phyloP scores from a whole-genome alignment of 768 basidiomycete genomes.

The Suillus brevipes region DNA sequence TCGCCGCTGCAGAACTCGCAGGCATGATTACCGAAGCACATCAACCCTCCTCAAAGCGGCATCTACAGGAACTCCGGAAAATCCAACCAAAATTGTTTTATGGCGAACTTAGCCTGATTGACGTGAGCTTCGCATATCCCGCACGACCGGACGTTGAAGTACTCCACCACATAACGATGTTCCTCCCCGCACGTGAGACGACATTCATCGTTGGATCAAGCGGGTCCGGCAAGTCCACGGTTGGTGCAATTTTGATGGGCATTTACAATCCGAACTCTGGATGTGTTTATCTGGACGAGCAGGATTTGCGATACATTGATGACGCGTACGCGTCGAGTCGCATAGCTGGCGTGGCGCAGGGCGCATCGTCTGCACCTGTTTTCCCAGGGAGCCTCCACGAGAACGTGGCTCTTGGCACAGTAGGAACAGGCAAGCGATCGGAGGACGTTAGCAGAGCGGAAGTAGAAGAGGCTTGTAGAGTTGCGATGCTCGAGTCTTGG shows the following conservation, averaged over 20 bases:
- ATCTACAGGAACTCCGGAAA: constrained; percentile 46
- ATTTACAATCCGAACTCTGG: constrained; percentile 73
- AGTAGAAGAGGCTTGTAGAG: constrained; percentile 80
- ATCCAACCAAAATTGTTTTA: constrained; percentile 63
- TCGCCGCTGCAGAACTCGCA: constrained; percentile 29
- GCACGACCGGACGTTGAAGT: constrained; percentile 64
- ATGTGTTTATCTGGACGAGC: constrained; percentile 76
- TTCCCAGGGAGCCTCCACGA: constrained; percentile 82
- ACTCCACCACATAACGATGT: constrained; percentile 59
- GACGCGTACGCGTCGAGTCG: constrained; percentile 63
- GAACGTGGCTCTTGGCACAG: constrained; percentile 80
- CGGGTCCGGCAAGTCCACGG: constrained; percentile 76
- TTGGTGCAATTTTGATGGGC: constrained; percentile 63
- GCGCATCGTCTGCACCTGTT: constrained; percentile 55
- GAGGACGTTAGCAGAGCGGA: constrained; percentile 61
- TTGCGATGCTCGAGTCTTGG: constrained; percentile 87
- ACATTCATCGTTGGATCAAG: constrained; percentile 82
- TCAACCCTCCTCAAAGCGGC: constrained; percentile 14
- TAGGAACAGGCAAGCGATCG: constrained; percentile 44
- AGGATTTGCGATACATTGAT: constrained; percentile 76
- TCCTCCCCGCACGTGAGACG: constrained; percentile 68
- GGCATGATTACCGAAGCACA: constrained; percentile 14
- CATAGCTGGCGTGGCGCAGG: constrained; percentile 78
- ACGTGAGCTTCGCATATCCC: constrained; percentile 72
- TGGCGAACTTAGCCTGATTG: constrained; percentile 67